phyloP scores from a whole-genome alignment of 2,329 filamentous ascomycete species.

The Nigrograna mackinnonii region DNA sequence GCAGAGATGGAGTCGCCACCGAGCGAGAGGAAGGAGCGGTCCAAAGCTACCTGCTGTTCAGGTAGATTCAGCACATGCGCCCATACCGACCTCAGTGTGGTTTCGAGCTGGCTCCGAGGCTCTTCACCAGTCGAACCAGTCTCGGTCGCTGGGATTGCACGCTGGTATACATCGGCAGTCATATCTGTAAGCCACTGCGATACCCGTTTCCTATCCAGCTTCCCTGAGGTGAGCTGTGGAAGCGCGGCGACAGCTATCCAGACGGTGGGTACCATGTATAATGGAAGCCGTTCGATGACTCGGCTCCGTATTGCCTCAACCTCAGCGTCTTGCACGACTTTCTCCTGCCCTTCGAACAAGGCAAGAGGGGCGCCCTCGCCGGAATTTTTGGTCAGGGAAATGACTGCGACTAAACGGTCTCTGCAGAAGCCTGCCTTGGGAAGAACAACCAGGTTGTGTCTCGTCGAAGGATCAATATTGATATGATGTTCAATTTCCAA shows the following conservation, averaged over 20 bases:
- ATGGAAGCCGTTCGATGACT: constrained; percentile 9
- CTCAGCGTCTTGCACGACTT: not conserved
- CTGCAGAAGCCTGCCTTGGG: constrained; percentile 14
- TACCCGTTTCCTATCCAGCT: constrained; percentile 15
- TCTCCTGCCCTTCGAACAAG: constrained; percentile 9
- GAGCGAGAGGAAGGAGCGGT: constrained; percentile 45
- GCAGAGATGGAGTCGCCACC: constrained; percentile 56
- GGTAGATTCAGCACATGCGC: constrained; percentile 34
- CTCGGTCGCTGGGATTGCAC: constrained; percentile 12
- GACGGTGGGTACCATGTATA: constrained; percentile 10
- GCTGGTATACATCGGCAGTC: constrained; percentile 16
- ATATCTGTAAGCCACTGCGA: constrained; percentile 18
- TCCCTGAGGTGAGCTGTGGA: constrained; percentile 18
- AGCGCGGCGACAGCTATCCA: constrained; percentile 21
- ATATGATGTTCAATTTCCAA: constrained; percentile 29
- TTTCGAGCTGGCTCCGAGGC: constrained; percentile 17
- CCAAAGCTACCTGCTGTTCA: constrained; percentile 24
- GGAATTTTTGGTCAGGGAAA: constrained; percentile 6
- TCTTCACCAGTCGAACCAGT: not conserved
- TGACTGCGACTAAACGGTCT: constrained; percentile 15
- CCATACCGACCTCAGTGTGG: constrained; percentile 27
- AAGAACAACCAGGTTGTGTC: constrained; percentile 15
- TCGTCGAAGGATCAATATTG: constrained; percentile 15
- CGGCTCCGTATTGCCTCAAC: constrained; percentile 9
- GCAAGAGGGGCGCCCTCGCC: constrained; percentile 3